These are phyloP conservation scores for Diutina siamensis DNA, from an alignment of 1,139 yeast genomes.

Conservation along the genomic window DNA sequence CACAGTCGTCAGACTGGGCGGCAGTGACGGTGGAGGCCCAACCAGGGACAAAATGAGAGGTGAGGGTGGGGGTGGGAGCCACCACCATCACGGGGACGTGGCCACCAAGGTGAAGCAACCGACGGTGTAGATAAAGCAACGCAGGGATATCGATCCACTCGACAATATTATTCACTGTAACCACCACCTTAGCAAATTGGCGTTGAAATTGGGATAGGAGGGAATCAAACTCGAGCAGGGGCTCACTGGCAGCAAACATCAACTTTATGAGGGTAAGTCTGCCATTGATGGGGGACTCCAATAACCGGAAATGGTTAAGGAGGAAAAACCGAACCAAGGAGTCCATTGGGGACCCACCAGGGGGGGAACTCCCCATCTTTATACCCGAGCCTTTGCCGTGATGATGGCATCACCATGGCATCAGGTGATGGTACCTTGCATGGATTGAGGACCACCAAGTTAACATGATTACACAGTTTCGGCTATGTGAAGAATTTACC, in stretches of 20 bases:
- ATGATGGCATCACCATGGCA: too few species aligned
- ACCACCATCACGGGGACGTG: background rate
- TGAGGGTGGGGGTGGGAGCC: background rate
- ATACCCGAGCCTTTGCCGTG: too few species aligned
- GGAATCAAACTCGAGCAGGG: background rate
- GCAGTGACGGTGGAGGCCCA: background rate
- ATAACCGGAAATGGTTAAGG: background rate
- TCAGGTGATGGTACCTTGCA: too few species aligned
- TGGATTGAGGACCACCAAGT: too few species aligned
- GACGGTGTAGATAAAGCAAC: background rate
- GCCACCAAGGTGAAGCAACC: background rate
- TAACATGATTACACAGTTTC: too few species aligned
- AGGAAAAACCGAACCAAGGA: background rate
- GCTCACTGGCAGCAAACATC: background rate
- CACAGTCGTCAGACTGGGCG: background rate
- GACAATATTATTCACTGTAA: background rate
- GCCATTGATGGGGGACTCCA: slow-evolving; percentile 2
- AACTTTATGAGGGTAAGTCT: background rate
- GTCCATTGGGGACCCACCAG: background rate
- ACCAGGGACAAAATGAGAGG: background rate
- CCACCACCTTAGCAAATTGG: background rate
- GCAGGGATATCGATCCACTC: slow-evolving; percentile 1
- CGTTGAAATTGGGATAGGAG: background rate
- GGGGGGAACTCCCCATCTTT: too few species aligned
- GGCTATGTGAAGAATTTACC: too few species aligned